Evolutionary conservation across 495 filamentous ascomycete species (phyloP).

Genomic region (Podospora pseudoanserina): DNA sequence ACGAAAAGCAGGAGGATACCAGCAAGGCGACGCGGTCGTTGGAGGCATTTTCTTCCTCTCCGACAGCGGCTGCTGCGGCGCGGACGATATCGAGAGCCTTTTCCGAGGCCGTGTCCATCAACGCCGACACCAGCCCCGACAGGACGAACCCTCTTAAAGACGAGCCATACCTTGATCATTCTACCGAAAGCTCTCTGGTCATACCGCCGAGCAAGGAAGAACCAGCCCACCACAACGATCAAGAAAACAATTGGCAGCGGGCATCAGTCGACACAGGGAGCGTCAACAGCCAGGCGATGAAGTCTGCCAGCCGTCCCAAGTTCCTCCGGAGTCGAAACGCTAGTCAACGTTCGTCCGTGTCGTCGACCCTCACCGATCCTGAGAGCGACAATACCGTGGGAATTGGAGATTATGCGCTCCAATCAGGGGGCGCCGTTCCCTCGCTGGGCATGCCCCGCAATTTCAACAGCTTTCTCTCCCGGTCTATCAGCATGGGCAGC

Average conservation of each 20-base stretch:
- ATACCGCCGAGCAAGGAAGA: constrained; percentile 6
- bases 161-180: constrained; percentile 6
- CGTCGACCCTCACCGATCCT: constrained; percentile 63
- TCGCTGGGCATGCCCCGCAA: constrained; percentile 50
- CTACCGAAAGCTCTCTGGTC: neutral
- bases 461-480: constrained; percentile 57
- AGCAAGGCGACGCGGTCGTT: constrained; percentile 50
- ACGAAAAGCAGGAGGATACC: constrained; percentile 39
- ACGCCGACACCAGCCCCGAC: constrained; percentile 13
- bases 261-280: neutral
- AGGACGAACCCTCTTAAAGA: neutral
- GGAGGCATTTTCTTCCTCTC: constrained; percentile 62
- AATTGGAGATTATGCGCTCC: constrained; percentile 79
- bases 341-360: constrained; percentile 75
- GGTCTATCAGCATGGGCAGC: constrained; percentile 86
- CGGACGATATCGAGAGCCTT: constrained; percentile 53
- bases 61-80: constrained; percentile 60
- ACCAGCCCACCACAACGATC: constrained; percentile 24
- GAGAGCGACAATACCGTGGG: constrained; percentile 63
- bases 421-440: constrained; percentile 74
- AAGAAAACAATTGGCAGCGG: neutral
- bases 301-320: constrained; percentile 53
- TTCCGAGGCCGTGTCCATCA: constrained; percentile 40
- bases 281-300: constrained; percentile 31
- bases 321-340: constrained; percentile 69